Base-by-base conservation (phyloP, 805 yeast genomes). In the Brettanomyces nanus region DNA sequence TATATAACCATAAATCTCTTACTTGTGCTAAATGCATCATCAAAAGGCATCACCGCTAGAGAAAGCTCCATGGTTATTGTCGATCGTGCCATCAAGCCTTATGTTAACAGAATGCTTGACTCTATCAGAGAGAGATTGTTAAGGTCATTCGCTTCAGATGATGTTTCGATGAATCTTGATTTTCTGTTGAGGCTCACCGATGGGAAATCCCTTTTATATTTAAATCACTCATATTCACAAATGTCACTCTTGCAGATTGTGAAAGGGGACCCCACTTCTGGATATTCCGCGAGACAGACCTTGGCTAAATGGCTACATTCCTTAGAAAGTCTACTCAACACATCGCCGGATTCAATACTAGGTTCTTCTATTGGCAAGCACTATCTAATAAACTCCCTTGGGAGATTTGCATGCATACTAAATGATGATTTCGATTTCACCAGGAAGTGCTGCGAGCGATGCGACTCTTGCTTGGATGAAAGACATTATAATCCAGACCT, bases 341-440 rank as follows among this genome's bases (percentile, higher is more conserved):
- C 32, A 10, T 21, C 37, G 2, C 29, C 37, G 5, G 7, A 22
- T 10, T 19, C 36, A 11, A 10, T 34, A 17, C 19, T 34, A 17
- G 32, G 31, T 18, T 30, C 49, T 1, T 39, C 36, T 15, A 43
- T 54, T 10, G 50, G 47, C 3, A 51, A 49, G 35, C 39, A 50
- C 6, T 52, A 52, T 36, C 28, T 65, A 4, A 50, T 70, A 9
- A 59, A 66, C 10, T 57, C 70, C 2, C 39, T 73, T 20, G 68
- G 72, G 6, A 50, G 59, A 31, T 61, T 63, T 35, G 63, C 71
- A 4, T 72, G 78, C 46, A 33, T 69, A n/a, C 35, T 61, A 1
- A 54, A 56, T 19, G 57, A 52, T 2, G 68, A 69, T 40, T 66
- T 45, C 39, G 58, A 68, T 40, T 49, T 46, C 27, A 39, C 43